Evolutionary conservation across 1,139 yeast species (phyloP), one percentile per base, ranked within the genome.

Genomic region (Pichia terricola): DNA sequence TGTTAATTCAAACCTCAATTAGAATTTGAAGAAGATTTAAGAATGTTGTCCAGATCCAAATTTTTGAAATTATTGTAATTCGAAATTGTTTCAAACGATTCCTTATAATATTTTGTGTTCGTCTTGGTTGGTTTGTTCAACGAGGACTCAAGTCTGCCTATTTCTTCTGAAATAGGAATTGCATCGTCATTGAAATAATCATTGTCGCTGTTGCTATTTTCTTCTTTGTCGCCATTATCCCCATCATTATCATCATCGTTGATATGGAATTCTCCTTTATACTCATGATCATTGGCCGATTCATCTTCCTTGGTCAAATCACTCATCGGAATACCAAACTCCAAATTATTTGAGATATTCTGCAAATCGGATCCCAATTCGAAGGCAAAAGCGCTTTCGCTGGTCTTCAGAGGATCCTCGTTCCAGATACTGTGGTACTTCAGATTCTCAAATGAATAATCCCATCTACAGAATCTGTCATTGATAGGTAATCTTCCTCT

Each of bases 391-490:
- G 37, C 40, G 26, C 25, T 35, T 26, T 44, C 40, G 28, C 34
- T 39, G 22, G 39, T 42, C 32, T 45, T 47, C 10, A 47, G 30
- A 26, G 50, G 50, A 43, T 60, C 61, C n/a, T 53, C 54, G 7
- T 39, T 42, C 42, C 45, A 40, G 7, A 52, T 42, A 43, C 54
- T 52, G 38, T 45, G 41, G 16, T 38, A 50, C 10, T 39, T 35
- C 4, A 60, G 9, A n/a, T 11, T n/a, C 7, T 34, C 35, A 5
- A 39, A 34, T n/a, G 50, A 53, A 59, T 89, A 89, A 11, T 94
- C 81, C 96, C 96, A 89, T 52, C 97, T 80, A 56, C 91, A 81
- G 54, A 81, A 79, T 57, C 78, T 73, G 47, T 66, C 72, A 37
- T 54, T 49, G 3, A 50, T 38, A 11, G 63, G 56, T 34, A 57